Evolutionary conservation across 139 green algal genomes (phyloP).

Genomic region (Closterium sp.): DNA sequence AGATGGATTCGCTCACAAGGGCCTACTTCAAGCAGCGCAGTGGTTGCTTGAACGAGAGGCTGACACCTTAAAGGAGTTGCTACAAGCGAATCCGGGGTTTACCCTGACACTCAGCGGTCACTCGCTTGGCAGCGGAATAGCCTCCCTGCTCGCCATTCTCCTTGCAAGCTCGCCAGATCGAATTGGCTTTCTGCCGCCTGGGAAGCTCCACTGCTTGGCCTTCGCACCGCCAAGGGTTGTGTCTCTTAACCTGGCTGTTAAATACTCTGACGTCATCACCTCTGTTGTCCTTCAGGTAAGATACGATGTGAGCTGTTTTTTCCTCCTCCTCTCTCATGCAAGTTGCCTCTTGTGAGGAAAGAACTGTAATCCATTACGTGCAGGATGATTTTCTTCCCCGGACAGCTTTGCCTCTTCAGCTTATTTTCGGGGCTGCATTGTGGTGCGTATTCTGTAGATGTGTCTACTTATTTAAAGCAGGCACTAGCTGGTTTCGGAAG

Average conservation of each 20-base stretch:
- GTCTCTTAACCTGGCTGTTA: conserved; percentile 35
- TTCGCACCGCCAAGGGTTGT: conserved; percentile 8
- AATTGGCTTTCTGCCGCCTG: neutral
- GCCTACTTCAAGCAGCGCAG: conserved; percentile 6
- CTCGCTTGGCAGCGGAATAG: conserved; percentile 31
- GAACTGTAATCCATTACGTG: neutral
- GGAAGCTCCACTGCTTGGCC: conserved; percentile 17
- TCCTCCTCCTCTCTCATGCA: neutral
- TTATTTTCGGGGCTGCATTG: conserved; percentile 29
- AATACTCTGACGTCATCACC: conserved; percentile 28
- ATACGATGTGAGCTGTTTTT: neutral
- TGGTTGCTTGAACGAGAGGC: conserved; percentile 30
- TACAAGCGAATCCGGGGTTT: conserved; percentile 12
- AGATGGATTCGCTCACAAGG: conserved; percentile 26
- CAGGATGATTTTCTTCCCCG: conserved; percentile 42
- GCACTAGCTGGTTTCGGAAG: neutral
- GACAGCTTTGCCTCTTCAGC: conserved; percentile 20
- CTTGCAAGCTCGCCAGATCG: conserved; percentile 6
- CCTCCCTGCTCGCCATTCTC: conserved; percentile 28
- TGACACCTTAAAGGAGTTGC: conserved; percentile 1
- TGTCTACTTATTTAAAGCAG: neutral
- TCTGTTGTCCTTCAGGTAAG: conserved; percentile 36
- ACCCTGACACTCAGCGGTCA: conserved; percentile 26
- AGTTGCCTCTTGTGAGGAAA: neutral
- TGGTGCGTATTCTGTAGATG: conserved; percentile 13